These are phyloP conservation scores for Panicum miliaceum DNA, from an alignment of 176 grass and related monocot species.

Conservation along the genomic window DNA sequence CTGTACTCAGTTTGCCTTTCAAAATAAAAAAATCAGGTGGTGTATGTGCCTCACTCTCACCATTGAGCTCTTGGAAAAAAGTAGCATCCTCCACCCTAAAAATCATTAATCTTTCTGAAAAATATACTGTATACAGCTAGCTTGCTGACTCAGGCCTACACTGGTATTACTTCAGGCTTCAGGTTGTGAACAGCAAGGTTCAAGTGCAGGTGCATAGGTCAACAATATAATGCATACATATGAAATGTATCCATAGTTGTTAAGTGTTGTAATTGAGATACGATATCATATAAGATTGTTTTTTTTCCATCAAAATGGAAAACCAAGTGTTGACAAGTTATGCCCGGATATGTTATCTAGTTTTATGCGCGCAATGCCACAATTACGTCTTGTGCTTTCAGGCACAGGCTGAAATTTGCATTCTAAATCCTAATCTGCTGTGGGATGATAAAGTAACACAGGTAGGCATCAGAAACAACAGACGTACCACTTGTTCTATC, in stretches of 20 bases:
- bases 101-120: background rate
- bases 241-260: background rate
- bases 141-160: background rate
- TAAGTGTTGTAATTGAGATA: too few relatives aligned
- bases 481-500: constrained; percentile 41
- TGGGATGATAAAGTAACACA: background rate
- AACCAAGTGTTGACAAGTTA: background rate
- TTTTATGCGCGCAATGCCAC: background rate
- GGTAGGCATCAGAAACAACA: background rate
- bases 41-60: background rate
- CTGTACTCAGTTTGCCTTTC: background rate
- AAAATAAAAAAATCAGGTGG: constrained; percentile 15
- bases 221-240: background rate
- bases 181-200: background rate
- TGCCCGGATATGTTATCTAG: background rate
- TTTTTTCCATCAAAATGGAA: background rate
- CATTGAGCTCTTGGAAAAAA: background rate
- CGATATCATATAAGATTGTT: background rate
- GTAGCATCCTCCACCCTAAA: too few relatives aligned
- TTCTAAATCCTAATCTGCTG: background rate
- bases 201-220: background rate
- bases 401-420: background rate
- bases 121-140: background rate
- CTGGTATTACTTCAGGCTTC: background rate
- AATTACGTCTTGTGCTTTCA: background rate